phyloP scores from a whole-genome alignment of 352 stramenopile genomes.

The Phytophthora aleatoria region DNA sequence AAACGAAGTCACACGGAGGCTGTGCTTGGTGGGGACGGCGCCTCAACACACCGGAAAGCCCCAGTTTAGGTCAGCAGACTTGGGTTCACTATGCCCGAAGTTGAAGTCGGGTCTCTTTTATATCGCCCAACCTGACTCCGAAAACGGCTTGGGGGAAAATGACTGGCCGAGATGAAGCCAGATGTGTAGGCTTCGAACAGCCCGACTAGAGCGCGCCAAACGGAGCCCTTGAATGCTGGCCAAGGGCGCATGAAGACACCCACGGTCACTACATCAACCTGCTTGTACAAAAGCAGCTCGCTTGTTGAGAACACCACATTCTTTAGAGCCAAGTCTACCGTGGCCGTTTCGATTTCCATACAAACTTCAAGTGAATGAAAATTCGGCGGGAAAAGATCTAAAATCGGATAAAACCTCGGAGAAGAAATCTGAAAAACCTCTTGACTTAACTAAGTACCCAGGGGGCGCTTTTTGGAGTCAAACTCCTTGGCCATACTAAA shows the following conservation, averaged over 20 bases:
- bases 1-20: not conserved
- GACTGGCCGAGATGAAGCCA: constrained; percentile 19
- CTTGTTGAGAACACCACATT: no score
- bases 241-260: not conserved
- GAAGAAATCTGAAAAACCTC: constrained; percentile 15
- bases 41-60: not conserved
- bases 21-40: not conserved
- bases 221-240: not conserved
- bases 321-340: no score
- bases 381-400: constrained; percentile 19
- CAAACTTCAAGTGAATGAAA: constrained; percentile 10
- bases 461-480: not conserved
- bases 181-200: constrained; percentile 10
- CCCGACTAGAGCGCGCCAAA: not conserved
- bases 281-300: not conserved
- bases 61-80: not conserved
- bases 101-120: constrained; percentile 27
- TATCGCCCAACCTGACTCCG: constrained; percentile 3
- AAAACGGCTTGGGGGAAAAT: constrained; percentile 13
- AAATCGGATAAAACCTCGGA: constrained; percentile 16
- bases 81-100: constrained; percentile 12
- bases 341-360: constrained; percentile 2
- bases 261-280: not conserved
- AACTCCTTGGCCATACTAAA: not conserved
- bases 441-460: not conserved